phyloP scores from a whole-genome alignment of 2,329 filamentous ascomycete species.

The Xylaria hypoxylon region DNA sequence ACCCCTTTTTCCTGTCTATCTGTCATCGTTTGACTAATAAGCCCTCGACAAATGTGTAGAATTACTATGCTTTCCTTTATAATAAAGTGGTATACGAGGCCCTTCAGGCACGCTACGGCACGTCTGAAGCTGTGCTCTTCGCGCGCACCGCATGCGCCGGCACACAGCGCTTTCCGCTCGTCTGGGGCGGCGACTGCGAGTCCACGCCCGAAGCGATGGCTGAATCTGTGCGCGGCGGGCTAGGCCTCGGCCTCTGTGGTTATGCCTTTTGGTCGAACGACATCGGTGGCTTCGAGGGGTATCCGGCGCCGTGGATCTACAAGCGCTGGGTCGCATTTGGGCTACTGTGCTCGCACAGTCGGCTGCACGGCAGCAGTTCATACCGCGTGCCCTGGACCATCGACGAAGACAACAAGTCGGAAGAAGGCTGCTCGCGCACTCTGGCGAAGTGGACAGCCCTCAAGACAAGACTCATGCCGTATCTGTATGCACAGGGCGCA shows the following conservation, averaged over 20 bases:
- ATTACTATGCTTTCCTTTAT: conserved; percentile 80
- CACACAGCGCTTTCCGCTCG: conserved; percentile 75
- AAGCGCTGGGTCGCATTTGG: conserved; percentile 85
- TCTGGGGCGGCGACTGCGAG: conserved; percentile 82
- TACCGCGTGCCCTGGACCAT: conserved; percentile 83
- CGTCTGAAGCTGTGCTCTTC: conserved; percentile 71
- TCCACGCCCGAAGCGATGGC: conserved; percentile 79
- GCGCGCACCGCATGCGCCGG: conserved; percentile 76
- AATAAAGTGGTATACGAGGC: conserved; percentile 77
- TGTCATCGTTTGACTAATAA: background rate
- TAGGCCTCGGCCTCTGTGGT: conserved; percentile 72
- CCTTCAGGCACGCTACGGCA: conserved; percentile 65
- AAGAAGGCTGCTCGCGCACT: conserved; percentile 65
- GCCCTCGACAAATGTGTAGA: conserved; percentile 51
- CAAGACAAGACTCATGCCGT: conserved; percentile 65
- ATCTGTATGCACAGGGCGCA: conserved; percentile 60
- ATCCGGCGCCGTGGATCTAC: conserved; percentile 75
- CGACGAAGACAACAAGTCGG: conserved; percentile 69
- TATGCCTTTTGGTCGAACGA: conserved; percentile 78
- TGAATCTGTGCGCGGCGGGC: conserved; percentile 74
- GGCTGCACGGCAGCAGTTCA: conserved; percentile 75
- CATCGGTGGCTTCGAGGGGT: conserved; percentile 79
- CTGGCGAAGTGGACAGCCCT: conserved; percentile 61
- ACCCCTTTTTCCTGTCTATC: background rate
- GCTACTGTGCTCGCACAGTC: conserved; percentile 75